These are phyloP conservation scores for Zangia roseola DNA, from an alignment of 768 basidiomycete genomes.

Conservation along the genomic window DNA sequence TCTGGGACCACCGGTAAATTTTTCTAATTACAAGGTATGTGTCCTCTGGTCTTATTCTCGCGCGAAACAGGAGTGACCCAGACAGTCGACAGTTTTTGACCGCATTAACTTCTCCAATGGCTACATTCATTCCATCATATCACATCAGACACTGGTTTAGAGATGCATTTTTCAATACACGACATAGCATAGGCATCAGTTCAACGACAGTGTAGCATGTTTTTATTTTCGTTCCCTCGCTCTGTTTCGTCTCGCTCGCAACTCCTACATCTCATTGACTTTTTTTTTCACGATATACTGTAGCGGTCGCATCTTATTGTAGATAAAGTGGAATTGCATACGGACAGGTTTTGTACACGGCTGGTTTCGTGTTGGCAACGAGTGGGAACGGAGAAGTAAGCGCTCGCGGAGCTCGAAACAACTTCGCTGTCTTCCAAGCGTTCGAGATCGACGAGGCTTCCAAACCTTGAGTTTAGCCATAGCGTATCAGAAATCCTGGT, in stretches of 20 bases:
- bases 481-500: no score
- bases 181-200: conserved; percentile 13
- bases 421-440: not conserved
- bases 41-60: not conserved
- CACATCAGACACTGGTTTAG: conserved; percentile 11
- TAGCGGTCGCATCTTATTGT: not conserved
- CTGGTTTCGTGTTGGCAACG: conserved; percentile 1
- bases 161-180: conserved; percentile 14
- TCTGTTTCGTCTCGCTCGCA: not conserved
- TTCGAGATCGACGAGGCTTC: conserved; percentile 10
- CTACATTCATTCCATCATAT: not conserved
- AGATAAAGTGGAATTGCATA: not conserved
- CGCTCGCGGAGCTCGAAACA: conserved; percentile 16
- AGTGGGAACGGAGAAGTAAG: no score
- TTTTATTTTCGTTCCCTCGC: not conserved
- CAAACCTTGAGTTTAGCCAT: no score
- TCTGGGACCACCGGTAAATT: not conserved
- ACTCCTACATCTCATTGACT: not conserved
- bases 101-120: not conserved
- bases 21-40: conserved; percentile 3
- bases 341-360: not conserved
- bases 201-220: conserved; percentile 3
- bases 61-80: no score
- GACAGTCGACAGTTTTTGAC: no score
- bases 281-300: not conserved